Percentiles rank a stretch among this genome's conserved stretches.
Conservation (phyloP, 2,329 filamentous ascomycete species). For the Coleophoma cylindrospora region DNA sequence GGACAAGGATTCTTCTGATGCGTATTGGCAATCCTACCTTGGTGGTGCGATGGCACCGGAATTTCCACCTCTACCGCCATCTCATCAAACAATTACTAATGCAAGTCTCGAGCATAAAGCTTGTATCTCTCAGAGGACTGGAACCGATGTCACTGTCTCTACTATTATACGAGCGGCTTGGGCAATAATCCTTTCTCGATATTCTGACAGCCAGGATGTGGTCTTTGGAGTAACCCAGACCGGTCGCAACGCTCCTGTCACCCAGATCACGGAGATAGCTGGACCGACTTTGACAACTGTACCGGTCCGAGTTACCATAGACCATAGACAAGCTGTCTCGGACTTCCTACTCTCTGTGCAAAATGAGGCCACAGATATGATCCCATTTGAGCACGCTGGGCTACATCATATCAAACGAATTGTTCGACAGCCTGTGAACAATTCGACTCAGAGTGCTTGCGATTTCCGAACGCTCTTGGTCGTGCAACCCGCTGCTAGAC, state of each 20-base stretch:
- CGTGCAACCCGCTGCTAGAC: slow-evolving; percentile 10
- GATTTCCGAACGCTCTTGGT: slow-evolving; percentile 17
- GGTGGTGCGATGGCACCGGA: not conserved
- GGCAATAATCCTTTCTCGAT: slow-evolving; percentile 32
- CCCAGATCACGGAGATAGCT: slow-evolving; percentile 32
- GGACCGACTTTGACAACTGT: slow-evolving; percentile 37
- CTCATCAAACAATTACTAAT: slow-evolving; percentile 2
- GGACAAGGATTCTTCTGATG: slow-evolving; percentile 1
- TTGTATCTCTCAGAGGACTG: no score
- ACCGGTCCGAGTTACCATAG: slow-evolving; percentile 30
- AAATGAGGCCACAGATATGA: slow-evolving; percentile 37
- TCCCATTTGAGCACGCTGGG: slow-evolving; percentile 44
- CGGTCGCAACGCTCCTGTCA: slow-evolving; percentile 31
- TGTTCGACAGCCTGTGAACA: slow-evolving; percentile 4
- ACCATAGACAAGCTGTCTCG: slow-evolving; percentile 23
- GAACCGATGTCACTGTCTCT: slow-evolving; percentile 2
- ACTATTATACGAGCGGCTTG: slow-evolving; percentile 25
- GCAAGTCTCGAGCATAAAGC: no score
- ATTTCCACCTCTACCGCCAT: slow-evolving; percentile 6
- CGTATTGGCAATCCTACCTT: slow-evolving; percentile 5
- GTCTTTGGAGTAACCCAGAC: slow-evolving; percentile 37
- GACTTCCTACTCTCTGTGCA: slow-evolving; percentile 41
- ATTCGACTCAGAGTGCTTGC: slow-evolving; percentile 8
- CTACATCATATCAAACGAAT: slow-evolving; percentile 13
- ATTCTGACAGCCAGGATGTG: slow-evolving; percentile 30